These are phyloP conservation scores for Monosporascus sp. DNA, from an alignment of 2,329 filamentous ascomycete genomes.

Conservation along the genomic window DNA sequence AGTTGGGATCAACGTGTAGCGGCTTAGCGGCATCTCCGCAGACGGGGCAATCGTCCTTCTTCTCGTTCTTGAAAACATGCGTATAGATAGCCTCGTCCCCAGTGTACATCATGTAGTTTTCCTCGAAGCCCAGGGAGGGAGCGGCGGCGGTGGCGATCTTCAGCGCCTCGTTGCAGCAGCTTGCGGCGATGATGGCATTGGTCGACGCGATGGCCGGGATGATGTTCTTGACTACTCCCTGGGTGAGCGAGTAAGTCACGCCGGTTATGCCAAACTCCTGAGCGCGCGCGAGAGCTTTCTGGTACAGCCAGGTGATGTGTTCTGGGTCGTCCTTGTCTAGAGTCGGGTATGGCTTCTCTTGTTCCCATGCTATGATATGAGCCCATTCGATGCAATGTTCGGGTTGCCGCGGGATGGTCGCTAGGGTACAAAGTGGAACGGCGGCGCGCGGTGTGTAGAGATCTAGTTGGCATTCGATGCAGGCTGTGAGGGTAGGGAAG, in stretches of 20 bases:
- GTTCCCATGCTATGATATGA: conserved; percentile 95
- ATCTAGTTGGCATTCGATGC: conserved; percentile 96
- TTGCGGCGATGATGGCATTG: conserved; percentile 92
- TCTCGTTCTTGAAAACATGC: conserved; percentile 92
- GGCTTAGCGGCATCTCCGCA: conserved; percentile 80
- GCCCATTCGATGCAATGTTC: conserved; percentile 99
- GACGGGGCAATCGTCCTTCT: conserved; percentile 91
- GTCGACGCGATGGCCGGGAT: conserved; percentile 97
- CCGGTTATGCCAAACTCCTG: conserved; percentile 85
- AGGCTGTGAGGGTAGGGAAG: conserved; percentile 86
- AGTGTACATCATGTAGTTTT: conserved; percentile 99
- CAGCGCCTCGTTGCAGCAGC: conserved; percentile 94
- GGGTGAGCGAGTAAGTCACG: conserved; percentile 91
- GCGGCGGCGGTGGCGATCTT: conserved; percentile 85
- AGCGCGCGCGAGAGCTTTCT: conserved; percentile 76
- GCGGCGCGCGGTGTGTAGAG: conserved; percentile 98
- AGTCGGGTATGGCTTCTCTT: conserved; percentile 72
- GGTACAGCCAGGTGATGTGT: conserved; percentile 95
- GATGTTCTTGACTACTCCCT: conserved; percentile 98
- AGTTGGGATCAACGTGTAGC: conserved; percentile 63
- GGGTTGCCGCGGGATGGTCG: conserved; percentile 91
- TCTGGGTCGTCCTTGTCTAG: conserved; percentile 96
- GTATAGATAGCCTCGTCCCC: conserved; percentile 95
- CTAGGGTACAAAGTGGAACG: conserved; percentile 92
- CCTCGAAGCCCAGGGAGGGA: conserved; percentile 70